phyloP scores from a whole-genome alignment of 192 early-diverging fungal species.

The Coemansia sp. region DNA sequence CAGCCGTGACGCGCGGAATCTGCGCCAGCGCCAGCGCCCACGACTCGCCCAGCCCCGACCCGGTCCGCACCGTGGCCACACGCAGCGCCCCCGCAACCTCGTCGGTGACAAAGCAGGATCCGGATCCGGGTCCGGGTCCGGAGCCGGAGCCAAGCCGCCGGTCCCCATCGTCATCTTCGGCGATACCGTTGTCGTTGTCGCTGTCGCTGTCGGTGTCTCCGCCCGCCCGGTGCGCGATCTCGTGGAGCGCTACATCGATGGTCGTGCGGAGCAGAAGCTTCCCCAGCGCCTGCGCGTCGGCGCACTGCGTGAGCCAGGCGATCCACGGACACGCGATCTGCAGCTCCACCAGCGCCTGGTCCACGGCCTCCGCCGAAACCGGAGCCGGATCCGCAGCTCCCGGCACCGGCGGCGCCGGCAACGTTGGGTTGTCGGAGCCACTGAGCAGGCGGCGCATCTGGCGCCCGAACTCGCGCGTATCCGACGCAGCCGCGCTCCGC shows the following conservation, averaged over 20 bases:
- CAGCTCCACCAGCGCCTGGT: constrained; percentile 24
- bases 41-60: constrained; percentile 32
- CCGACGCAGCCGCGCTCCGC: constrained; percentile 10
- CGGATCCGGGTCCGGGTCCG: not conserved
- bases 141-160: not conserved
- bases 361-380: constrained; percentile 11
- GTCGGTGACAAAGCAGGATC: constrained; percentile 10
- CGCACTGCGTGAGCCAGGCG: constrained; percentile 39
- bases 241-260: constrained; percentile 26
- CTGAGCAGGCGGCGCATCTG: constrained; percentile 34
- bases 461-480: constrained; percentile 40
- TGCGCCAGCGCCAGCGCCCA: constrained; percentile 39
- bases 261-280: constrained; percentile 39
- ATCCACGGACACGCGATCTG: constrained; percentile 39
- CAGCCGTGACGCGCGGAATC: constrained; percentile 43
- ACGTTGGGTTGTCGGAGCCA: constrained; percentile 1
- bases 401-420: not conserved
- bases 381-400: too few species aligned
- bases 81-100: constrained; percentile 20
- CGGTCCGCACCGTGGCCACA: constrained; percentile 25
- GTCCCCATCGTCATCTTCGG: not conserved
- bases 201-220: too few species aligned
- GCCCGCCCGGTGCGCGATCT: not conserved
- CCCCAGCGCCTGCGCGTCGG: constrained; percentile 20
- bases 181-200: too few species aligned